Conservation (phyloP, 352 stramenopile genomes). For the Phytopythium helicoides region DNA sequence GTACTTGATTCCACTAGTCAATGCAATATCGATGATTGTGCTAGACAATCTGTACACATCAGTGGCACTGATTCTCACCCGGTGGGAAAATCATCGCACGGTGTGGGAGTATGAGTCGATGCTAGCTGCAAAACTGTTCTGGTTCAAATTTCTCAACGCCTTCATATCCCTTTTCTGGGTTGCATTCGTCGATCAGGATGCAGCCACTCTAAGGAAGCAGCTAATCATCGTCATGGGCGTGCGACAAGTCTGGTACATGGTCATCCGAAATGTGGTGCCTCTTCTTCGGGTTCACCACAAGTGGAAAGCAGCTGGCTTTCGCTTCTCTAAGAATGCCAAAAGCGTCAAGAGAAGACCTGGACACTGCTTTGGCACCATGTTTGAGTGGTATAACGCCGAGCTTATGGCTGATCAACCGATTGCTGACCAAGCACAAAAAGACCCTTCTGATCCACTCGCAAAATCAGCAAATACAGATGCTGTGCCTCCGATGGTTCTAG, state of each 20-base stretch:
- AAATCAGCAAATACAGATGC: slow-evolving; percentile 1
- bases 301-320: slow-evolving; percentile 46
- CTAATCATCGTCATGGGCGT: slow-evolving; percentile 70
- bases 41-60: slow-evolving; percentile 72
- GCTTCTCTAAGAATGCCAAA: slow-evolving; percentile 12
- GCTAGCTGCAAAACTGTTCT: slow-evolving; percentile 75
- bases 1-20: slow-evolving; percentile 62
- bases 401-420: slow-evolving; percentile 6
- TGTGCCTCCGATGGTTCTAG: slow-evolving; percentile 44
- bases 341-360: not conserved
- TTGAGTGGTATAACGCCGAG: slow-evolving; percentile 64
- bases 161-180: slow-evolving; percentile 83
- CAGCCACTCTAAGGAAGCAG: slow-evolving; percentile 49
- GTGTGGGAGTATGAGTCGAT: slow-evolving; percentile 79
- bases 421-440: not conserved
- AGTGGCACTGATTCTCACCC: slow-evolving; percentile 50
- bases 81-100: slow-evolving; percentile 80
- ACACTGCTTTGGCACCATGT: slow-evolving; percentile 12
- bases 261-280: slow-evolving; percentile 48
- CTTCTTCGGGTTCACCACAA: slow-evolving; percentile 42
- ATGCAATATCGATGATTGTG: slow-evolving; percentile 67
- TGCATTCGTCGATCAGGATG: slow-evolving; percentile 62
- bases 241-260: slow-evolving; percentile 66
- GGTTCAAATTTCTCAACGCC: slow-evolving; percentile 82
- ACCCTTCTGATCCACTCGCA: not conserved